Conservation (phyloP, 2,329 filamentous ascomycete genomes). For the Aspergillus viridinutans region DNA sequence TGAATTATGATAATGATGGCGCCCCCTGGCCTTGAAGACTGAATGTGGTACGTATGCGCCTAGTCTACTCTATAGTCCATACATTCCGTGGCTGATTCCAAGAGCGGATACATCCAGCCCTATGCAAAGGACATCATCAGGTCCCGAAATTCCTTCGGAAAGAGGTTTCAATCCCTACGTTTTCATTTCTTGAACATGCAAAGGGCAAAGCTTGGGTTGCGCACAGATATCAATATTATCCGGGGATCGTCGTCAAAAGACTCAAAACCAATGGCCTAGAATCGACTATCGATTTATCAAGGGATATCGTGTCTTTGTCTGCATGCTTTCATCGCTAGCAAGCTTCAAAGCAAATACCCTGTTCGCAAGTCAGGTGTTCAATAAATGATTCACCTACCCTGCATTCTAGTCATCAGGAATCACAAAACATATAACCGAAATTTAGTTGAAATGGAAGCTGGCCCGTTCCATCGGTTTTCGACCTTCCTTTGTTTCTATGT, state of each 20-base stretch:
- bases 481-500: not conserved
- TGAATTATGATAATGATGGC: not conserved
- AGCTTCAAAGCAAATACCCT: not conserved
- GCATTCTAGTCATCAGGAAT: not conserved
- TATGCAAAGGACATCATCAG: not conserved
- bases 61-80: not conserved
- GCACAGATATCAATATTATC: conserved; percentile 16
- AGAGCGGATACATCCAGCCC: not conserved
- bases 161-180: not conserved
- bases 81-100: not conserved
- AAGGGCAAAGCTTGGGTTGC: conserved; percentile 8
- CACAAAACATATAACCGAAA: not conserved
- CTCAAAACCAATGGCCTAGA: not conserved
- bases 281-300: not conserved
- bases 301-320: not conserved
- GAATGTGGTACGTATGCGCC: not conserved
- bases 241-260: not conserved
- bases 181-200: conserved; percentile 7
- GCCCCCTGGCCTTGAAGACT: not conserved
- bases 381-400: not conserved
- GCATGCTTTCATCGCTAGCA: not conserved
- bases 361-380: not conserved
- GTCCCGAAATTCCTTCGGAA: not conserved
- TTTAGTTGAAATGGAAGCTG: not conserved
- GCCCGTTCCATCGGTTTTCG: not conserved